These are phyloP conservation scores for Kluyveromyces lactis DNA, from an alignment of 805 yeast genomes.

Conservation along the genomic window DNA sequence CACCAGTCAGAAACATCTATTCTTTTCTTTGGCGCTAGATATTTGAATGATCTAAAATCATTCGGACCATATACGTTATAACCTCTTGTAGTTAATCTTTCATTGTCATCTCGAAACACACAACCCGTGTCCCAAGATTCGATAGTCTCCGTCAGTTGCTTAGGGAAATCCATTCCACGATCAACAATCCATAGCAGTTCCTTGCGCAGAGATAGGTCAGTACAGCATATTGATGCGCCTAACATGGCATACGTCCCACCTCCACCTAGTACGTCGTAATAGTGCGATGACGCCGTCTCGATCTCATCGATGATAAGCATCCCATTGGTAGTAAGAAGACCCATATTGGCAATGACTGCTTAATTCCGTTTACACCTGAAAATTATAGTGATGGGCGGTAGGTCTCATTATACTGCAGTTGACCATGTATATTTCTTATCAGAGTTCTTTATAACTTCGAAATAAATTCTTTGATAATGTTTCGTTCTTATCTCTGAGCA, in stretches of 20 bases:
- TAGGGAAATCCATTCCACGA: conserved; percentile 72
- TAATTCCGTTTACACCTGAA: too few relatives aligned
- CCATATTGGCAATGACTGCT: too few relatives aligned
- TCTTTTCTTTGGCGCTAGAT: conserved; percentile 53
- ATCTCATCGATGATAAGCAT: conserved; percentile 89
- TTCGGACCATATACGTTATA: conserved; percentile 63
- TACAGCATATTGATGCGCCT: conserved; percentile 58
- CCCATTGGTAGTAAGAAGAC: conserved; percentile 60
- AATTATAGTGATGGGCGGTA: too few relatives aligned
- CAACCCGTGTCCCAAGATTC: conserved; percentile 56
- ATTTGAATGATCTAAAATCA: conserved; percentile 55
- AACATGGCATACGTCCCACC: conserved; percentile 78
- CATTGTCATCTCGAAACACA: conserved; percentile 41
- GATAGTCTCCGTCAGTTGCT: conserved; percentile 35
- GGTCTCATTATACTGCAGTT: too few relatives aligned
- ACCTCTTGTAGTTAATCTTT: conserved; percentile 69
- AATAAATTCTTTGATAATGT: too few relatives aligned
- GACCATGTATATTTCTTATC: too few relatives aligned
- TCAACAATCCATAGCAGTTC: conserved; percentile 67
- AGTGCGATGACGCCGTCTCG: conserved; percentile 32
- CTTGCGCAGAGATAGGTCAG: conserved; percentile 24
- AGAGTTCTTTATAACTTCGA: too few relatives aligned
- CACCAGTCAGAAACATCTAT: conserved; percentile 45
- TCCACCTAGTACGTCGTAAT: conserved; percentile 66
- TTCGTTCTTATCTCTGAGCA: too few relatives aligned